These are phyloP conservation scores for Wickerhamomyces bovis DNA, from an alignment of 805 yeast genomes.

Conservation along the genomic window DNA sequence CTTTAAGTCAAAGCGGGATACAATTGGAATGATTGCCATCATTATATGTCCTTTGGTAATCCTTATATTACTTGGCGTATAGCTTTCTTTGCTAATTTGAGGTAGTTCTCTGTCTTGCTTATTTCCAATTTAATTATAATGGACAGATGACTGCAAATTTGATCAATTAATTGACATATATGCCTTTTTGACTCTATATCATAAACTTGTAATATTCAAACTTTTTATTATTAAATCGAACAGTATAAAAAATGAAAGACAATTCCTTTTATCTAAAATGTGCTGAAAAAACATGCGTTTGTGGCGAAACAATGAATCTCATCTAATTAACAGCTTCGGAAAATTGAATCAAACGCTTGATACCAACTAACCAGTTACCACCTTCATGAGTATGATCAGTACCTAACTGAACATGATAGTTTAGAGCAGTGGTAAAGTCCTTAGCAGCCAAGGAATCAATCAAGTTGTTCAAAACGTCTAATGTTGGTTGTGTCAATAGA, in stretches of 20 bases:
- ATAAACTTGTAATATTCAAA: no score
- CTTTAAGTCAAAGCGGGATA: no score
- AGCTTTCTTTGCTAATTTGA: no score
- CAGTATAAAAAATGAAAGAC: neutral
- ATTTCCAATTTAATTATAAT: no score
- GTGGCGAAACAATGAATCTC: neutral
- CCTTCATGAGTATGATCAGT: conserved; percentile 63
- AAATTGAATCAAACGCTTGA: conserved; percentile 80
- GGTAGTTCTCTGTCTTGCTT: no score
- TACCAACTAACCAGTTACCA: conserved; percentile 91
- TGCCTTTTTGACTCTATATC: no score
- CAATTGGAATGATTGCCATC: no score
- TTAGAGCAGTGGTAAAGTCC: conserved; percentile 56
- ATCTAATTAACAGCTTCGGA: conserved; percentile 30
- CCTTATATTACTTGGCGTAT: no score
- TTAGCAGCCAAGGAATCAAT: conserved; percentile 43
- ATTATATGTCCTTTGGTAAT: no score
- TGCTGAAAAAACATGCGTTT: no score
- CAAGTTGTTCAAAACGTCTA: conserved; percentile 46
- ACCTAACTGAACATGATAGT: conserved; percentile 51
- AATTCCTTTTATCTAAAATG: neutral
- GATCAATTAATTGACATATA: no score
- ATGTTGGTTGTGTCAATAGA: conserved; percentile 49
- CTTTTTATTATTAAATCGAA: neutral
- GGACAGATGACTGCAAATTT: no score